A percentile compares a stretch with the other conserved stretches of the same genome.
phyloP scores from a whole-genome alignment of 2,329 filamentous ascomycete species.

The Pseudogymnoascus sp. region DNA sequence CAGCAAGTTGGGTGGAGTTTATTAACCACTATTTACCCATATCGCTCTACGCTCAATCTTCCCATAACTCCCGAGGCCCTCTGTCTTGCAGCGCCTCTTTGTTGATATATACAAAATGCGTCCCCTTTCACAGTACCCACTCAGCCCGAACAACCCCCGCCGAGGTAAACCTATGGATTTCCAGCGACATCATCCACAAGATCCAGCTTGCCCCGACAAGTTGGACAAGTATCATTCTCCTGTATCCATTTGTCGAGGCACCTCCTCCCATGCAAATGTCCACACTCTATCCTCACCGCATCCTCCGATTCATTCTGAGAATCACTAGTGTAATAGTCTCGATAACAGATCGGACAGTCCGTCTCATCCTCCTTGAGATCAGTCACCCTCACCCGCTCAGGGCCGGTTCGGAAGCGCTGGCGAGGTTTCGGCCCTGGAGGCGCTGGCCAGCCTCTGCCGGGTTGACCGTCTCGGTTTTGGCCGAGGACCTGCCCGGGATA shows the following conservation, averaged over 20 bases:
- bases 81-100: background rate
- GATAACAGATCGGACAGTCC: constrained; percentile 8
- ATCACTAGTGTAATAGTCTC: background rate
- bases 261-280: constrained; percentile 1
- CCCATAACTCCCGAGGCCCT: background rate
- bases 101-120: background rate
- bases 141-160: background rate
- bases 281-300: background rate
- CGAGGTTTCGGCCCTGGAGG: background rate
- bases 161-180: background rate
- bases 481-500: background rate
- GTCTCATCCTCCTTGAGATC: background rate
- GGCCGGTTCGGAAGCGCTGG: background rate
- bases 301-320: background rate
- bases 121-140: background rate
- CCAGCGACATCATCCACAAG: background rate
- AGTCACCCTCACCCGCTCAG: background rate
- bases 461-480: background rate
- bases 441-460: background rate
- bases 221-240: constrained; percentile 5
- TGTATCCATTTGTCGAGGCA: constrained; percentile 8
- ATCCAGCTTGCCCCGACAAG: background rate
- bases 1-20: background rate
- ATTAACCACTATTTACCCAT: background rate
- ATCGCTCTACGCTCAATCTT: background rate